Evolutionary conservation across 2,329 filamentous ascomycete genomes (phyloP).

Genomic region (Phaeosphaeriaceae sp.): DNA sequence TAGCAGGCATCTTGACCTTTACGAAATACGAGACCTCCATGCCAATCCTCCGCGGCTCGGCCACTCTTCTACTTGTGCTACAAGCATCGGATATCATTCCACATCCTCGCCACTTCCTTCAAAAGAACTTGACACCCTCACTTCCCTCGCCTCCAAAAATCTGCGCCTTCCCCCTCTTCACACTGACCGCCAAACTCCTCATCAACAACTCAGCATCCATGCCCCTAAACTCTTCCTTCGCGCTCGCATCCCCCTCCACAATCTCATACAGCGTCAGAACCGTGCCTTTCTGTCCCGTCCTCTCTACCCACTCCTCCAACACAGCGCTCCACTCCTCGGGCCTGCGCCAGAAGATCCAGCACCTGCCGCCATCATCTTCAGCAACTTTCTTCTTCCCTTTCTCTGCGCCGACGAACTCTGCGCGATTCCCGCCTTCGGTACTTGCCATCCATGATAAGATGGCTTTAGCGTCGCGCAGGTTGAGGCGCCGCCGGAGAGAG

Average conservation of each 20-base stretch:
- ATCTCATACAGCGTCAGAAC: slow-evolving; percentile 95
- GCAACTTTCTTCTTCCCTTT: slow-evolving; percentile 22
- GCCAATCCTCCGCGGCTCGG: not conserved
- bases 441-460: slow-evolving; percentile 65
- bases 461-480: slow-evolving; percentile 59
- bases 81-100: not conserved
- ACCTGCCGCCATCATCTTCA: slow-evolving; percentile 40
- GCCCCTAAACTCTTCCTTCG: slow-evolving; percentile 76
- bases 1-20: not conserved
- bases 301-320: slow-evolving; percentile 81
- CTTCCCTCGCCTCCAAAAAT: slow-evolving; percentile 84
- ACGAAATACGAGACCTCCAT: not conserved
- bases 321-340: slow-evolving; percentile 88
- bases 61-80: not conserved
- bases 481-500: slow-evolving; percentile 53
- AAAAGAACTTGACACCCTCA: slow-evolving; percentile 97
- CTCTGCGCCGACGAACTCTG: slow-evolving; percentile 66
- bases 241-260: slow-evolving; percentile 81
- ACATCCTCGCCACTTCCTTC: not conserved
- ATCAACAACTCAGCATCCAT: slow-evolving; percentile 84
- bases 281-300: slow-evolving; percentile 84
- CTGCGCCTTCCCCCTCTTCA: slow-evolving; percentile 90
- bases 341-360: slow-evolving; percentile 84
- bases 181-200: slow-evolving; percentile 79
- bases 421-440: slow-evolving; percentile 60